A percentile compares a stretch with the other conserved stretches of the same genome.
Conservation (phyloP, 345 rosid genomes). For the thale cress (Arabidopsis thaliana) region DNA sequence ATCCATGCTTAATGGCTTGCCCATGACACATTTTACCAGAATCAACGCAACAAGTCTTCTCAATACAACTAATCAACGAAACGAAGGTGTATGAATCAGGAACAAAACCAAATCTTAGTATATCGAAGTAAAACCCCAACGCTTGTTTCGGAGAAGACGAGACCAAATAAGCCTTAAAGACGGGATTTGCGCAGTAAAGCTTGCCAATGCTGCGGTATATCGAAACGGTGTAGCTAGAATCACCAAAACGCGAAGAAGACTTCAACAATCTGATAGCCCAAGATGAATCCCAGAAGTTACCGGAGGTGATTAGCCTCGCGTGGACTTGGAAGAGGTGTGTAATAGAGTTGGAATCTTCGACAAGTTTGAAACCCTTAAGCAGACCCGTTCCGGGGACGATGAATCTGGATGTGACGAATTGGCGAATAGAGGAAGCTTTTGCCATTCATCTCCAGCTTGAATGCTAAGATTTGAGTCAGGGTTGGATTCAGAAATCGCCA, state of each 20-base stretch:
- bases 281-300: conserved; percentile 53
- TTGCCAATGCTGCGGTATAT: conserved; percentile 51
- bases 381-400: conserved; percentile 31
- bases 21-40: conserved; percentile 63
- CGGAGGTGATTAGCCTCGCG: conserved; percentile 58
- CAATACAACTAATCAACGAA: conserved; percentile 57
- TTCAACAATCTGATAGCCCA: conserved; percentile 60
- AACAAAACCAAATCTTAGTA: conserved; percentile 51
- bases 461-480: conserved; percentile 24
- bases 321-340: conserved; percentile 63
- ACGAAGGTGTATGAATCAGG: conserved; percentile 72
- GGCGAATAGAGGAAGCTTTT: conserved; percentile 59
- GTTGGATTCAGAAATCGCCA: conserved; percentile 43
- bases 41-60: conserved; percentile 48
- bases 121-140: conserved; percentile 54
- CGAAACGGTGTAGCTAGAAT: conserved; percentile 51
- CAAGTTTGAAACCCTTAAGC: conserved; percentile 43
- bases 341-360: conserved; percentile 44
- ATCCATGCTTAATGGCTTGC: conserved; percentile 61
- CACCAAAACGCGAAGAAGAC: conserved; percentile 52
- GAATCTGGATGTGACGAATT: conserved; percentile 49
- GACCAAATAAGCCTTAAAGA: conserved; percentile 53
- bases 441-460: conserved; percentile 71
- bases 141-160: conserved; percentile 54
- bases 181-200: conserved; percentile 55